These are phyloP conservation scores for Ramalina intermedia DNA, from an alignment of 495 filamentous ascomycete genomes.

Conservation along the genomic window DNA sequence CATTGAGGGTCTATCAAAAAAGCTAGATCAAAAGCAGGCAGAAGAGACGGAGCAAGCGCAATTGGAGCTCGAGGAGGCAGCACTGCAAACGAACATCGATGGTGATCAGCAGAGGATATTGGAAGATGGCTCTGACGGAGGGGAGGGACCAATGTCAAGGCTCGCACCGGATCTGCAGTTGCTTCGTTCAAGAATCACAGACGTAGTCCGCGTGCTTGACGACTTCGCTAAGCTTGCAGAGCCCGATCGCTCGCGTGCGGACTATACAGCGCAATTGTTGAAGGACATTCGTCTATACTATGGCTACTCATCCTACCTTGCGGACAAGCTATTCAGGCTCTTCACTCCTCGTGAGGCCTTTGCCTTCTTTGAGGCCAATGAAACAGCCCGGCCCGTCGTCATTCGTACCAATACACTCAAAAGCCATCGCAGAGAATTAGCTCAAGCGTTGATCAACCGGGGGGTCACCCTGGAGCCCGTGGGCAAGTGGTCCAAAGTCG, in stretches of 20 bases:
- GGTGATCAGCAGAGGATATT: constrained; percentile 65
- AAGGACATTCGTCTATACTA: constrained; percentile 93
- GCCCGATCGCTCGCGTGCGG: constrained; percentile 61
- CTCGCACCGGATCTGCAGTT: constrained; percentile 82
- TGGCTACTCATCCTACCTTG: constrained; percentile 71
- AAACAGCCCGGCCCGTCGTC: constrained; percentile 75
- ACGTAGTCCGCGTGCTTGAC: constrained; percentile 80
- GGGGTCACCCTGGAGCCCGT: constrained; percentile 93
- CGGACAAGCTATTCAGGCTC: constrained; percentile 75
- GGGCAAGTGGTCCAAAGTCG: constrained; percentile 97
- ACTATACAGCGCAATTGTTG: constrained; percentile 73
- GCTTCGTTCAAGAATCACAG: constrained; percentile 78
- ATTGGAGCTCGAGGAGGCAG: constrained; percentile 60
- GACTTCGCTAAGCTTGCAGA: constrained; percentile 71
- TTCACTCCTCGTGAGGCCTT: constrained; percentile 92
- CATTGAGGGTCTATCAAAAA: constrained; percentile 77
- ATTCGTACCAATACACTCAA: constrained; percentile 89
- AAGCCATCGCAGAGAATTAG: constrained; percentile 81
- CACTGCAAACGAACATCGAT: constrained; percentile 87
- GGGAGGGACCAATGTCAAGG: constrained; percentile 33
- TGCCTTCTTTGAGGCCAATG: constrained; percentile 97
- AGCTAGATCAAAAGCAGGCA: constrained; percentile 57
- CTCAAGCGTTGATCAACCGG: constrained; percentile 90
- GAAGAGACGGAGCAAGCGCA: constrained; percentile 59
- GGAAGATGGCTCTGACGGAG: constrained; percentile 38